phyloP scores from a whole-genome alignment of 75 land plant species.

The Selaginella moellendorffii region DNA sequence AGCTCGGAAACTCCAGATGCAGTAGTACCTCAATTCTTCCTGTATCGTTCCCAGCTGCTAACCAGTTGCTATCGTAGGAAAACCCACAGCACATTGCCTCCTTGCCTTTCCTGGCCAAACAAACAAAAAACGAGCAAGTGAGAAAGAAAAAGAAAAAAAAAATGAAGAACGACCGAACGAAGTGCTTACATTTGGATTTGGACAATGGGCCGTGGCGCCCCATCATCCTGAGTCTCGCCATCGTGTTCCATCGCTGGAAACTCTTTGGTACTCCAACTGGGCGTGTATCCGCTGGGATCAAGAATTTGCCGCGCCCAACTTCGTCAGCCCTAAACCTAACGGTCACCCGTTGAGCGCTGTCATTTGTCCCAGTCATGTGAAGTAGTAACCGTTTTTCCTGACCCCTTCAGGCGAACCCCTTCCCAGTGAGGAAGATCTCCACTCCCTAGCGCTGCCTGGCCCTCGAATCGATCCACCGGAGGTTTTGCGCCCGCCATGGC shows the following conservation, averaged over 20 bases:
- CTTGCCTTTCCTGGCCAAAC: slow-evolving; percentile 7
- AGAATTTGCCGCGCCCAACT: neutral
- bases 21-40: slow-evolving; percentile 22
- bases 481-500: too few relatives aligned
- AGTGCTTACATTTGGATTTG: neutral
- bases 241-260: neutral
- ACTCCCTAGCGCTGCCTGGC: too few relatives aligned
- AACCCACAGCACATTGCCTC: slow-evolving; percentile 17
- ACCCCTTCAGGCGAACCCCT: neutral
- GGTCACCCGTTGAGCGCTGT: neutral
- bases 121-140: too few relatives aligned
- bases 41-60: slow-evolving; percentile 11
- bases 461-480: too few relatives aligned
- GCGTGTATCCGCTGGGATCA: too few relatives aligned
- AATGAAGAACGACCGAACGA: too few relatives aligned
- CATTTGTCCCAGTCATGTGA: neutral
- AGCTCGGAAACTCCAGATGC: too few relatives aligned
- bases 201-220: neutral
- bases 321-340: neutral
- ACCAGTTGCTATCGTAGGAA: slow-evolving; percentile 18
- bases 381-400: neutral
- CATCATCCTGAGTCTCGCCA: neutral
- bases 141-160: too few relatives aligned
- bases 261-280: too few relatives aligned
- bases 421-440: neutral